Evolutionary conservation across 2,329 filamentous ascomycete genomes (phyloP).

Genomic region (Venturia asperata): DNA sequence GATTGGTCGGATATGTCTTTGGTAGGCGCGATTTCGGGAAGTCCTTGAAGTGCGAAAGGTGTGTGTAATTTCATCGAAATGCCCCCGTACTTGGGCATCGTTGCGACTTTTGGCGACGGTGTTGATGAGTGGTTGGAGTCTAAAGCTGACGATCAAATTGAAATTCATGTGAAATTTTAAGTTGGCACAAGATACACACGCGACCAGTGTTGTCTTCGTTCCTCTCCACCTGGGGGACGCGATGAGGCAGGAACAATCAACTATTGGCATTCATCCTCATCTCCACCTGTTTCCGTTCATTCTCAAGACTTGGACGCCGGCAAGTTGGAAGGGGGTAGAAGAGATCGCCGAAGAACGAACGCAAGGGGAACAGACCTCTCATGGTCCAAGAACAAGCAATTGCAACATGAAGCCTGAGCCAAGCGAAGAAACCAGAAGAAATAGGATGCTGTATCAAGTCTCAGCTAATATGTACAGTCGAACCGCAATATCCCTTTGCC

Average conservation of each 20-base stretch:
- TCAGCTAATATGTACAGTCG: not conserved
- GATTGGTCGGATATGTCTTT: not conserved
- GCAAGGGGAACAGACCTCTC: too few relatives aligned
- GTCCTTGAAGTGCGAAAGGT: slow-evolving; percentile 4
- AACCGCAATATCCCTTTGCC: not conserved
- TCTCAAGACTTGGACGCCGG: too few relatives aligned
- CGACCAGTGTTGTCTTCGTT: not conserved
- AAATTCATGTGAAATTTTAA: not conserved
- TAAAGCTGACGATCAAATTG: not conserved
- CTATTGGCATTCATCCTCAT: not conserved
- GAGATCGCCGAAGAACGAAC: too few relatives aligned
- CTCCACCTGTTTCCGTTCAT: too few relatives aligned
- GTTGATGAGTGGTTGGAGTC: not conserved
- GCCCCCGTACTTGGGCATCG: slow-evolving; percentile 12
- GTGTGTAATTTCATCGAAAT: slow-evolving; percentile 16
- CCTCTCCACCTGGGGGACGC: not conserved
- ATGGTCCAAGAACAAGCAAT: too few relatives aligned
- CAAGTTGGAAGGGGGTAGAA: too few relatives aligned
- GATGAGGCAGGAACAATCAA: not conserved
- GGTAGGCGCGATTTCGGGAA: slow-evolving; percentile 13
- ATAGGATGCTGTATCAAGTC: not conserved
- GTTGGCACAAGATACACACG: not conserved
- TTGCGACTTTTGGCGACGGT: not conserved
- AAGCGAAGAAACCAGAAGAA: not conserved
- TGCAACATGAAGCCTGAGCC: not conserved